Evolutionary conservation across 768 basidiomycete species (phyloP), one percentile per base, ranked within the genome.

Genomic region (Mycena vulgaris): DNA sequence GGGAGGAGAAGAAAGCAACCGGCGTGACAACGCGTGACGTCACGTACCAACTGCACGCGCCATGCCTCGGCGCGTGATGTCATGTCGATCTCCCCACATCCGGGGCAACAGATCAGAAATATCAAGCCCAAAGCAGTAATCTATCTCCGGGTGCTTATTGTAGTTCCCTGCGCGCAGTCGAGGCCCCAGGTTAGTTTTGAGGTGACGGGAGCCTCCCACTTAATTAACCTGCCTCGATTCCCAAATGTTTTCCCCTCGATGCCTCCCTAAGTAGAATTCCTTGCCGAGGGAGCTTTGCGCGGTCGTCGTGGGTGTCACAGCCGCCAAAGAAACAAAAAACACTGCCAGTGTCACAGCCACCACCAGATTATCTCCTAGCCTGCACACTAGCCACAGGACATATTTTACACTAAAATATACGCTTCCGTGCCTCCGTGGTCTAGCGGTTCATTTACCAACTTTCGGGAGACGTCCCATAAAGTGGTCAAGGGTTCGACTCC

Each of bases 111-210:
- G 64, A 61, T 61, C 59, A 61, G 30, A 16, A 11, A 61, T 61
- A 61, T 61, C 59, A 23, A 61, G 19, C 59, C 45, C 31, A 61
- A 61, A 48, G 59, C 31, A 35, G 59, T 33, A 61, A 35, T 48
- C 2, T 2, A 2, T 16, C 2, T 45, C n/a, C 42, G 42, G n/a
- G 21, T 6, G 21, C 21, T 45, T 8, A 39, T 11, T 39, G 39
- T n/a, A n/a, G n/a, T n/a, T n/a, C 33, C 13, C 33, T 35, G 33
- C 7, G 33, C 13, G 6, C 7, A 35, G 13, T 13, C 13, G 33
- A 6, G 33, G 33, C 6, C 33, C 33, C 33, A 35, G n/a, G n/a
- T n/a, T n/a, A n/a, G n/a, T n/a, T n/a, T n/a, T n/a, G n/a, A n/a
- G n/a, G n/a, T n/a, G n/a, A n/a, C n/a, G n/a, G n/a, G n/a, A n/a